phyloP scores from a whole-genome alignment of 1,284 basidiomycete genomes.

The Gomphus sp. region DNA sequence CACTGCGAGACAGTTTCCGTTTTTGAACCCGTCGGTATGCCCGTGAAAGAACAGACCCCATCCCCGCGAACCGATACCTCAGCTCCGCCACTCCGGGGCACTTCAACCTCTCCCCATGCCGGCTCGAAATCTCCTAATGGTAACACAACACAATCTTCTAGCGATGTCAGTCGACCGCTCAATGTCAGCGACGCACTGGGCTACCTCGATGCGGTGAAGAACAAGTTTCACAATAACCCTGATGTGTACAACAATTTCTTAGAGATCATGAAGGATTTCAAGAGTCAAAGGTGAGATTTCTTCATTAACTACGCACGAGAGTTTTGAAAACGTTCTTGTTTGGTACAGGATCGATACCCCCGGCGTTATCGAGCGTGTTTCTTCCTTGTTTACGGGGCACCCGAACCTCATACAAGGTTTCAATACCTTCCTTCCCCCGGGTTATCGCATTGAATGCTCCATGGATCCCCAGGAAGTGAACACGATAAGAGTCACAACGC shows the following conservation, averaged over 20 bases:
- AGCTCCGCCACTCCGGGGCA: neutral
- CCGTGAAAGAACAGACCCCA: neutral
- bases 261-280: slow-evolving; percentile 99
- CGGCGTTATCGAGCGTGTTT: slow-evolving; percentile 93
- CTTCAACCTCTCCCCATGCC: neutral
- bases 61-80: neutral
- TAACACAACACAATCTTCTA: neutral
- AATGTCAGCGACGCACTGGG: slow-evolving; percentile 87
- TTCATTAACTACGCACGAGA: neutral
- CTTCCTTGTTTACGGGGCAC: slow-evolving; percentile 87
- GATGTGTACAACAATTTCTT: slow-evolving; percentile 93
- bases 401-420: slow-evolving; percentile 92
- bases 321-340: neutral
- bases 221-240: slow-evolving; percentile 78
- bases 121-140: neutral
- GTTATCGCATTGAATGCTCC: slow-evolving; percentile 86
- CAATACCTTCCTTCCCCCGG: slow-evolving; percentile 94
- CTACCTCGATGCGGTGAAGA: slow-evolving; percentile 91
- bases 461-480: slow-evolving; percentile 47
- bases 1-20: neutral
- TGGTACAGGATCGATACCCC: slow-evolving; percentile 85
- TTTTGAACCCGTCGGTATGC: neutral
- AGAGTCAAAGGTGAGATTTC: slow-evolving; percentile 67
- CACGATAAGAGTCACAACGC: slow-evolving; percentile 85
- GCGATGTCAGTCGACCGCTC: slow-evolving; percentile 28